These are phyloP conservation scores for Bombardia bombarda DNA, from an alignment of 495 filamentous ascomycete species.

Conservation along the genomic window DNA sequence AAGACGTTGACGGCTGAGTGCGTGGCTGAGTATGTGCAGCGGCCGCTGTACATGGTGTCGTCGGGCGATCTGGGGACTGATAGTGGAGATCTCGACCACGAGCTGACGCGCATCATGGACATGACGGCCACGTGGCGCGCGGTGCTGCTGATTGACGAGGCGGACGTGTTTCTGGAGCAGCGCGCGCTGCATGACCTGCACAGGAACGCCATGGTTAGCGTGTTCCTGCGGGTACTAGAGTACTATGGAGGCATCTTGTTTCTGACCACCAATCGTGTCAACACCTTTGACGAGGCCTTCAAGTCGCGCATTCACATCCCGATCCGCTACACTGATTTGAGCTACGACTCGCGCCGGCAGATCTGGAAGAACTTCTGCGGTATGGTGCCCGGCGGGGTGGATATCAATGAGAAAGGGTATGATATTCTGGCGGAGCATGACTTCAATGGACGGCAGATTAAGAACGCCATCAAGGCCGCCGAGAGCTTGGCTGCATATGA, in stretches of 20 bases:
- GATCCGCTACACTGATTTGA: slow-evolving; percentile 32
- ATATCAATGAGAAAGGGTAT: slow-evolving; percentile 35
- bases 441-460: slow-evolving; percentile 56
- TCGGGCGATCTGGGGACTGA: slow-evolving; percentile 41
- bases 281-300: slow-evolving; percentile 41
- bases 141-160: slow-evolving; percentile 47
- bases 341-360: slow-evolving; percentile 15
- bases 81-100: slow-evolving; percentile 18
- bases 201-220: slow-evolving; percentile 42
- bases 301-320: slow-evolving; percentile 43
- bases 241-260: slow-evolving; percentile 46
- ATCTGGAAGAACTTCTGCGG: slow-evolving; percentile 43
- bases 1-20: slow-evolving; percentile 35
- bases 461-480: slow-evolving; percentile 54
- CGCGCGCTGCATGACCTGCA: slow-evolving; percentile 33
- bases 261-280: slow-evolving; percentile 46
- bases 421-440: slow-evolving; percentile 33
- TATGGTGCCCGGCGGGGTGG: slow-evolving; percentile 27
- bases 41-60: slow-evolving; percentile 47
- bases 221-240: slow-evolving; percentile 44
- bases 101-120: slow-evolving; percentile 41
- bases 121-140: slow-evolving; percentile 47
- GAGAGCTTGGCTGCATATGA: slow-evolving; percentile 28
- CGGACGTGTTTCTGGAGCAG: slow-evolving; percentile 43
- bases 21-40: slow-evolving; percentile 42